Evolutionary conservation across 345 rosid genomes (phyloP), one percentile per base, ranked within the genome.

Genomic region (Sapria himalayana): DNA sequence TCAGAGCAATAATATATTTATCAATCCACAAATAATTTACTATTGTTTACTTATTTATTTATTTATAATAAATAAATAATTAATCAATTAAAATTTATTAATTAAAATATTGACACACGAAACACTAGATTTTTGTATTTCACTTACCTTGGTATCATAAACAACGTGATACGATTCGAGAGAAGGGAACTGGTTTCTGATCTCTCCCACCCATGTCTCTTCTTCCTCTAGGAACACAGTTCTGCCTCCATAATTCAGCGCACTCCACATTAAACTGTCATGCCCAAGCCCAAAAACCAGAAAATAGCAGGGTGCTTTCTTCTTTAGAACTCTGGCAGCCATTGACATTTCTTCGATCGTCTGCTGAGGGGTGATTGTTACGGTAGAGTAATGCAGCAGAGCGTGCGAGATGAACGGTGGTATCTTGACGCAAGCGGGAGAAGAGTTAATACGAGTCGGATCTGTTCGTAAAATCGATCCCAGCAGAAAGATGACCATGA

Each of bases 211-310:
- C 98, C 95, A 89, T 1, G 81, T 57, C 45, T 69, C 67, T 40
- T 89, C 98, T 59, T 89, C 95, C 55, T 89, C 98, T 1, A 89
- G 60, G 55, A 89, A 89, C 3, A 82, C 49, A 0, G 95, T 89
- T 7, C 73, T 48, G 25, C 98, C 98, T 1, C 94, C 91, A n/a
- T 70, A 55, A 66, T 89, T 89, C 14, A 82, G 85, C 2, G 91
- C 51, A 48, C 65, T 58, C 98, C 95, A 89, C 98, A 82, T 74
- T 12, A 89, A 70, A 43, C 94, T 82, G 43, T 82, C 94, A 17
- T 74, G 93, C 19, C 98, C 91, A 5, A 89, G 58, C 11, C 98
- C 94, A 22, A 89, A 89, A 39, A 82, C 91, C 52, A 89, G 58
- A 68, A 82, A 89, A 48, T 89, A 81, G 63, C 94, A 82, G 0